Evolutionary conservation across 257 asterid genomes (phyloP).

Genomic region (Capsicum baccatum): DNA sequence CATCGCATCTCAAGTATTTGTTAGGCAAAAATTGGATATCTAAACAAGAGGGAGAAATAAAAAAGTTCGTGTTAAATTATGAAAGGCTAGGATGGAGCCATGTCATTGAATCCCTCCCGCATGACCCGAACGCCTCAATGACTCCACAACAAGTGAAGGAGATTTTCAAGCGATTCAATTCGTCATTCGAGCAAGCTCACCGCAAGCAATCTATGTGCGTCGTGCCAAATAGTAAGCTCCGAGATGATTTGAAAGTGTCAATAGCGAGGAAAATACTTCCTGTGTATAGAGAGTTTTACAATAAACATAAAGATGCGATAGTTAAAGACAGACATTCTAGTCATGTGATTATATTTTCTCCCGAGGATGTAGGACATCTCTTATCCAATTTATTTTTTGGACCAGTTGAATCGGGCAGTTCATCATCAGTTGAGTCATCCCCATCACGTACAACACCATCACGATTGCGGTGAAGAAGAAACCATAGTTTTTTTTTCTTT

Average conservation of each 20-base stretch:
- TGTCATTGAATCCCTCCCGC: slow-evolving; percentile 59
- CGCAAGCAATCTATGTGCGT: slow-evolving; percentile 62
- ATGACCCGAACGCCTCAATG: slow-evolving; percentile 46
- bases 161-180: slow-evolving; percentile 47
- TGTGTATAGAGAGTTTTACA: slow-evolving; percentile 60
- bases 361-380: slow-evolving; percentile 66
- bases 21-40: slow-evolving; percentile 77
- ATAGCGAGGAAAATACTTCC: too few species aligned
- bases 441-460: slow-evolving; percentile 38
- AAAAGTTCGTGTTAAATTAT: slow-evolving; percentile 55
- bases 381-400: slow-evolving; percentile 69
- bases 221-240: slow-evolving; percentile 64
- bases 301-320: slow-evolving; percentile 37
- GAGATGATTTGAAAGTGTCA: slow-evolving; percentile 55
- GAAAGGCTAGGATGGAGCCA: slow-evolving; percentile 80
- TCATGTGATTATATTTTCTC: slow-evolving; percentile 61
- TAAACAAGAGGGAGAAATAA: slow-evolving; percentile 63
- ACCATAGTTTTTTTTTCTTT: not conserved
- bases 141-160: slow-evolving; percentile 37
- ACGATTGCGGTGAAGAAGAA: not conserved
- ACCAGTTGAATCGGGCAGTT: slow-evolving; percentile 43
- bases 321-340: slow-evolving; percentile 48
- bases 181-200: slow-evolving; percentile 67
- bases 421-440: slow-evolving; percentile 46
- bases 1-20: slow-evolving; percentile 69